Evolutionary conservation across 495 filamentous ascomycete species (phyloP).

Genomic region (Lichina pygmaea): DNA sequence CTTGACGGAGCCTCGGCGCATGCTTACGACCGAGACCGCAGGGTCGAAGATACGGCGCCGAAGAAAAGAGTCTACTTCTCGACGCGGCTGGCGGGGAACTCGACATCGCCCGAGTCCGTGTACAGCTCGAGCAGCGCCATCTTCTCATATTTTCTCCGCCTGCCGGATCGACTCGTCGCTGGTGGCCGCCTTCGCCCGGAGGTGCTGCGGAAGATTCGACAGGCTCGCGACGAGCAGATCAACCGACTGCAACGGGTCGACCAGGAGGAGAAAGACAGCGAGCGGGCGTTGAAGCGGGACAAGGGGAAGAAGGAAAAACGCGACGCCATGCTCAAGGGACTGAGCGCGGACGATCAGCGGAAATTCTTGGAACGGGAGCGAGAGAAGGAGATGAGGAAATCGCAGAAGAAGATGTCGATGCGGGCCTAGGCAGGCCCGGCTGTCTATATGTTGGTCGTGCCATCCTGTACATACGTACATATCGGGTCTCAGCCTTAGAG

Average conservation of each 20-base stretch:
- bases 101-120: slow-evolving; percentile 15
- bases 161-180: slow-evolving; percentile 54
- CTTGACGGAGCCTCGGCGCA: background rate
- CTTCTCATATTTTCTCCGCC: slow-evolving; percentile 58
- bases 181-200: slow-evolving; percentile 68
- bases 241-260: slow-evolving; percentile 52
- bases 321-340: slow-evolving; percentile 51
- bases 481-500: no score
- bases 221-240: slow-evolving; percentile 56
- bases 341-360: slow-evolving; percentile 84
- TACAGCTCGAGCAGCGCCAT: slow-evolving; percentile 46
- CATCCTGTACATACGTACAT: no score
- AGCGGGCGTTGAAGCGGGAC: slow-evolving; percentile 49
- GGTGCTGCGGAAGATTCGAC: slow-evolving; percentile 58
- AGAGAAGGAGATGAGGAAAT: slow-evolving; percentile 52
- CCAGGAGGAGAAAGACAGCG: slow-evolving; percentile 87
- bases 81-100: slow-evolving; percentile 35
- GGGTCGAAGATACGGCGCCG: slow-evolving; percentile 60
- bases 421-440: slow-evolving; percentile 11
- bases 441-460: no score
- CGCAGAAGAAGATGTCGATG: slow-evolving; percentile 38
- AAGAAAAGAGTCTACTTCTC: slow-evolving; percentile 68
- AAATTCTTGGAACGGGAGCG: slow-evolving; percentile 82
- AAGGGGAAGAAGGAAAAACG: slow-evolving; percentile 79
- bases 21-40: slow-evolving; percentile 10